phyloP scores from a whole-genome alignment of 352 stramenopile species.

The Globisporangium canariense region DNA sequence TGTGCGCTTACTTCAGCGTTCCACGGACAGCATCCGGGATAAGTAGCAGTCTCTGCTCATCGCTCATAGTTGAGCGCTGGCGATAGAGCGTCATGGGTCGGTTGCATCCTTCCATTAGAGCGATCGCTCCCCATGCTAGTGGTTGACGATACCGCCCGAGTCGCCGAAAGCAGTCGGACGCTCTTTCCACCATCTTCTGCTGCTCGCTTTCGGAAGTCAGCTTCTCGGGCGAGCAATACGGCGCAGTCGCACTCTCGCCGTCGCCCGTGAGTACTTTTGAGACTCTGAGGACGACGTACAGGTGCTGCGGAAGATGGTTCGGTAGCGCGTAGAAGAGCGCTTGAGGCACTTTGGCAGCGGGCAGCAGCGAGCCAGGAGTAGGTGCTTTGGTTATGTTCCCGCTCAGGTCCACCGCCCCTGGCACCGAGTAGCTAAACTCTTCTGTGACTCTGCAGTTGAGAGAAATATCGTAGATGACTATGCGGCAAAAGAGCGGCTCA shows the following conservation, averaged over 20 bases:
- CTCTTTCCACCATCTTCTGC: slow-evolving; percentile 55
- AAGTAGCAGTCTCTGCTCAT: slow-evolving; percentile 55
- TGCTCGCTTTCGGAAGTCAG: slow-evolving; percentile 42
- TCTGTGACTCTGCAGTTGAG: slow-evolving; percentile 53
- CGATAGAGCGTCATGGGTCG: slow-evolving; percentile 59
- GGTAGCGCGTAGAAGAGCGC: slow-evolving; percentile 60
- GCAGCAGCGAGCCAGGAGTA: not conserved
- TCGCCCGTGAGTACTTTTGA: slow-evolving; percentile 61
- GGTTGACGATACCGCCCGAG: slow-evolving; percentile 54
- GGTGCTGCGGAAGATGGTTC: slow-evolving; percentile 39
- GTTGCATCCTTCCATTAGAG: slow-evolving; percentile 39
- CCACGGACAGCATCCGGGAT: slow-evolving; percentile 51
- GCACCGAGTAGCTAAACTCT: slow-evolving; percentile 60
- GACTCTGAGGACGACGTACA: slow-evolving; percentile 68
- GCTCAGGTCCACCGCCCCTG: slow-evolving; percentile 16
- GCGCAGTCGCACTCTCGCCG: slow-evolving; percentile 40
- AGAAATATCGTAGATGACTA: slow-evolving; percentile 62
- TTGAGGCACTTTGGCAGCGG: slow-evolving; percentile 7
- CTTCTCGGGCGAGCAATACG: slow-evolving; percentile 66
- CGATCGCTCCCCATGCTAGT: slow-evolving; percentile 57
- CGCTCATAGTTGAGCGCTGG: slow-evolving; percentile 50
- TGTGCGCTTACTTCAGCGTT: slow-evolving; percentile 38
- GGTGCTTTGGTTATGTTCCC: slow-evolving; percentile 4
- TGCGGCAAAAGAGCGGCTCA: slow-evolving; percentile 54
- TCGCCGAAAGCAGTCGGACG: slow-evolving; percentile 35